A percentile compares a stretch with the other conserved stretches of the same genome.
These are phyloP conservation scores for Monilinia laxa DNA, from an alignment of 2,329 filamentous ascomycete species.

Conservation along the genomic window DNA sequence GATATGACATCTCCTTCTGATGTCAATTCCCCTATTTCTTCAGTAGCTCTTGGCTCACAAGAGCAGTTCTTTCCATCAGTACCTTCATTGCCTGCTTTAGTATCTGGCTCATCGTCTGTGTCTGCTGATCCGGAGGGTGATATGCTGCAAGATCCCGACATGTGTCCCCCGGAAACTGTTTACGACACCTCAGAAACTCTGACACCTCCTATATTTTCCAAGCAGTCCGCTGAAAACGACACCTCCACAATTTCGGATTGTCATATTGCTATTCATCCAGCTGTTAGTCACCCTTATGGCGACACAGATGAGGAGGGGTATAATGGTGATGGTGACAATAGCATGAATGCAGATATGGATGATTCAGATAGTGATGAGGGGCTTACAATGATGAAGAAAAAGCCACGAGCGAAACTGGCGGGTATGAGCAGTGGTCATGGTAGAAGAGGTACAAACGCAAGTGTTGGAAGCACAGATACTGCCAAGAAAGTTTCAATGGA, in stretches of 20 bases:
- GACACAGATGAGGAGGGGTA: conserved; percentile 38
- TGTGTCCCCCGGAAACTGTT: conserved; percentile 45
- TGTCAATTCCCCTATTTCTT: conserved; percentile 42
- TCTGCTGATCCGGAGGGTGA: conserved; percentile 63
- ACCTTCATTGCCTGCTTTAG: conserved; percentile 60
- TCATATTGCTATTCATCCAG: conserved; percentile 14
- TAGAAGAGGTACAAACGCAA: conserved; percentile 60
- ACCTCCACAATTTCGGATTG: conserved; percentile 18
- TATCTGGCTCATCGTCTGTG: conserved; percentile 64
- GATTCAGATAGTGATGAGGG: conserved; percentile 41
- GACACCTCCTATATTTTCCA: conserved; percentile 36
- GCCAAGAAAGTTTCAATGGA: conserved; percentile 53
- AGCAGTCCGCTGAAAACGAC: conserved; percentile 29
- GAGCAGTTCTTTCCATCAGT: conserved; percentile 54
- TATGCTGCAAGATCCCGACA: conserved; percentile 52
- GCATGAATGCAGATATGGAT: conserved; percentile 32
- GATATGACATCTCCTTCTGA: conserved; percentile 23
- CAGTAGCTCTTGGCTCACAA: conserved; percentile 49
- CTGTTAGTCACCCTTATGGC: conserved; percentile 23
- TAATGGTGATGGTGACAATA: conserved; percentile 36
- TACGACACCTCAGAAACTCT: conserved; percentile 36
- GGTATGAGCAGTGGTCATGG: conserved; percentile 21
- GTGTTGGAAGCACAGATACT: conserved; percentile 61
- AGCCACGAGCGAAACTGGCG: conserved; percentile 39
- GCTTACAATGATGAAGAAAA: conserved; percentile 40